phyloP scores from a whole-genome alignment of 345 rosid genomes.

The Arabidopsis thaliana region TAIR10.1 NC_003070.9:9814501-9815000 shows the following conservation, averaged over 20 bases:
- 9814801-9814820: conserved; percentile 87
- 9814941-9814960: neutral
- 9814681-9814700: conserved; percentile 82
- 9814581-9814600: neutral
- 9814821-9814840: conserved; percentile 84
- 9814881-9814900: neutral
- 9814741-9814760: conserved; percentile 8
- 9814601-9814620: neutral
- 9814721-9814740: neutral
- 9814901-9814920: conserved; percentile 3
- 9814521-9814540: conserved; percentile 21
- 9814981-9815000: conserved; percentile 81
- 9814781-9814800: conserved; percentile 77
- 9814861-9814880: conserved; percentile 36
- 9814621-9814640: conserved; percentile 88
- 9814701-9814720: conserved; percentile 65
- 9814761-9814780: neutral
- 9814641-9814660: conserved; percentile 98
- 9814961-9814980: neutral
- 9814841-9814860: conserved; percentile 90
- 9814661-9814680: conserved; percentile 97
- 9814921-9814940: neutral
- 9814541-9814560: conserved; percentile 28
- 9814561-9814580: neutral
- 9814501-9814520: conserved; percentile 25